A percentile compares a stretch with the other conserved stretches of the same genome.
Evolutionary conservation across 2,329 filamentous ascomycete genomes (phyloP).

Genomic region (Diplocarpon mali): DNA sequence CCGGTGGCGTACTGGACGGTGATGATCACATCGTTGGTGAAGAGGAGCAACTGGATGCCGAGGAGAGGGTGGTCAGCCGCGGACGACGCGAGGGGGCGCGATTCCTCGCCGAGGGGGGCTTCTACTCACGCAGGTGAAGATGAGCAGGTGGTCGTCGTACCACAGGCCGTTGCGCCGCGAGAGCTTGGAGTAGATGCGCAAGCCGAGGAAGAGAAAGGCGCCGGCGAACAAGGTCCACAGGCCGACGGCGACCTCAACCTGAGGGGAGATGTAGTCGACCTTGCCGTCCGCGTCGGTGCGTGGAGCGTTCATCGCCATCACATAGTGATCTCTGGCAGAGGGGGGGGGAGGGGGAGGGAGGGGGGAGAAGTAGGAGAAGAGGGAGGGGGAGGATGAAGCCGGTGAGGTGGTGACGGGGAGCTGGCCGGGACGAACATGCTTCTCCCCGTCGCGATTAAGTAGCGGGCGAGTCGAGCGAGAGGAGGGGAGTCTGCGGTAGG

Average conservation of each 20-base stretch:
- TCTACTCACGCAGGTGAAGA: slow-evolving; percentile 13
- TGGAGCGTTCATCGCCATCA: slow-evolving; percentile 9
- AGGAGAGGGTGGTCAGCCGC: too few relatives aligned
- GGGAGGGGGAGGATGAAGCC: neutral
- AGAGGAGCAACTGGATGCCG: slow-evolving; percentile 29
- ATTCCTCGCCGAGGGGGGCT: too few relatives aligned
- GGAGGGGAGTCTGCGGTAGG: too few relatives aligned
- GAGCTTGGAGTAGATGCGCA: slow-evolving; percentile 14
- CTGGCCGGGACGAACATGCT: too few relatives aligned
- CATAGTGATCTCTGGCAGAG: neutral
- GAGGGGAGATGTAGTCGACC: slow-evolving; percentile 10
- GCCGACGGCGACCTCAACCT: slow-evolving; percentile 12
- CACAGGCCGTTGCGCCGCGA: slow-evolving; percentile 11
- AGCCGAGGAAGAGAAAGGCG: slow-evolving; percentile 11
- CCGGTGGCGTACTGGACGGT: slow-evolving; percentile 37
- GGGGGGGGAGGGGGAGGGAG: neutral
- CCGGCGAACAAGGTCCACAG: slow-evolving; percentile 15
- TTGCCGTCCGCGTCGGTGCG: slow-evolving; percentile 1
- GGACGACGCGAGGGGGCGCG: too few relatives aligned
- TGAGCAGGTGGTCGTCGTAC: slow-evolving; percentile 18
- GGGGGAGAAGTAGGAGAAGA: neutral
- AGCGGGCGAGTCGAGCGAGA: too few relatives aligned
- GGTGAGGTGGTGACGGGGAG: too few relatives aligned
- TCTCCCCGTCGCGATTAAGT: too few relatives aligned
- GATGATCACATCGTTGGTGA: slow-evolving; percentile 36